Evolutionary conservation across 177 flowering plant genomes (phyloP), one percentile per base, ranked within the genome.

Genomic region (Vitis hybrid): DNA sequence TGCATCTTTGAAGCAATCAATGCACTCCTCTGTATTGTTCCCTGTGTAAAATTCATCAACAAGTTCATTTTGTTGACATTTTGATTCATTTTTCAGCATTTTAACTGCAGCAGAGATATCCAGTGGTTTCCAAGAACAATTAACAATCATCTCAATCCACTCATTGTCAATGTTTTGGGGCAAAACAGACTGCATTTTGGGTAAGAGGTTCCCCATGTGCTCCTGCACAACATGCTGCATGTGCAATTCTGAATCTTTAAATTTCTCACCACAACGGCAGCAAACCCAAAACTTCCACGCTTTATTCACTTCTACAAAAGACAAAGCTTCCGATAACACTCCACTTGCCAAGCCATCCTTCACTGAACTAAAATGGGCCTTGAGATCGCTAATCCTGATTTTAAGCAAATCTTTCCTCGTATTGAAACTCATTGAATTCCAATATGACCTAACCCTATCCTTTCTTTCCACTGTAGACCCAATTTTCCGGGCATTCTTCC

Each of bases 261-360:
- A 94, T 60, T 85, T 91, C 78, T 84, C 90, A 64, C 64, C 70
- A 74, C 99, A 96, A 11, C 85, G 81, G 70, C 94, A 91, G 82
- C 99, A 96, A 35, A 70, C 65, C 97, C 97, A 92, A 71, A 87
- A 89, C 78, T 78, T 89, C 98, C 99, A 96, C 0, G 79, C 80
- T 72, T 81, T 85, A 67, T 86, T 75, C 21, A 72, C 74, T 66
- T 86, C 85, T 1, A 81, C 89, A 76, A 82, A 91, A 2, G 82
- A 76, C 65, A 94, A 55, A 19, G 98, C 97, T 76, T 92, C 97
- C 3, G 72, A 65, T 19, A 96, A 61, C 71, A 91, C 74, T 50
- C 92, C 94, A 67, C 35, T 73, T 1, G 86, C 85, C 68, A 78
- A 76, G 12, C 74, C 79, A 74, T 94, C 92, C 78, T 88, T 96